phyloP scores from a whole-genome alignment of 768 basidiomycete genomes.

The Leccinum longicurvipes region DNA sequence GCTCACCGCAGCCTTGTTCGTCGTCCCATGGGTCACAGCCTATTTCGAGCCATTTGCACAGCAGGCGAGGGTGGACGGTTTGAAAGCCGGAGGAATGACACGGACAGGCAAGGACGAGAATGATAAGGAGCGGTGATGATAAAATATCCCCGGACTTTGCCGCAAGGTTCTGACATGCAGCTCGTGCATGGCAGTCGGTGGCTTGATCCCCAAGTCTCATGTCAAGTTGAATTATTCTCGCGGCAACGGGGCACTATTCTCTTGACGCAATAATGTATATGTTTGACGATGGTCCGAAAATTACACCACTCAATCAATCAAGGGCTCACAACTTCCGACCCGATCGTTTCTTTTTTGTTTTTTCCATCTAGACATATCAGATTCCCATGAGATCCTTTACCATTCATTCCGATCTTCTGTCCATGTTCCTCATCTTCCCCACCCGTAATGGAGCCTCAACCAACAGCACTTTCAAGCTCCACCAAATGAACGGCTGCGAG shows the following conservation, averaged over 20 bases:
- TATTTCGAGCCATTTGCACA: slow-evolving; percentile 20
- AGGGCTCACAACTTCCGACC: not conserved
- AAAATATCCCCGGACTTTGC: slow-evolving; percentile 1
- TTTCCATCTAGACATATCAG: slow-evolving; percentile 5
- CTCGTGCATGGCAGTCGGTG: slow-evolving; percentile 20
- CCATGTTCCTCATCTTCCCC: not conserved
- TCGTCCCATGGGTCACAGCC: slow-evolving; percentile 16
- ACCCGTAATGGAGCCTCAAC: slow-evolving; percentile 6
- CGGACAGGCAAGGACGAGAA: slow-evolving; percentile 11
- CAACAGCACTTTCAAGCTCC: slow-evolving; percentile 53
- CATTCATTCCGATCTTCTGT: not conserved
- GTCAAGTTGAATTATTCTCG: not conserved
- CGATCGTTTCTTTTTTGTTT: not conserved
- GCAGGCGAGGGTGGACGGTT: slow-evolving; percentile 25
- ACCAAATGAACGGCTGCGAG: slow-evolving; percentile 76
- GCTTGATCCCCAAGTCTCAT: slow-evolving; percentile 5
- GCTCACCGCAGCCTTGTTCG: slow-evolving; percentile 19
- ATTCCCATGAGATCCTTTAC: slow-evolving; percentile 13
- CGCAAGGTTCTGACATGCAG: slow-evolving; percentile 20
- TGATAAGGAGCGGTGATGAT: slow-evolving; percentile 21
- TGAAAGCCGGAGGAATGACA: not conserved
- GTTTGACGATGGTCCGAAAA: not conserved
- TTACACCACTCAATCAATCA: not conserved
- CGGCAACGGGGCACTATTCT: not conserved
- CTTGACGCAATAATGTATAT: not conserved